These are phyloP conservation scores for Tulasnella sp. DNA, from an alignment of 768 basidiomycete species.

Conservation along the genomic window DNA sequence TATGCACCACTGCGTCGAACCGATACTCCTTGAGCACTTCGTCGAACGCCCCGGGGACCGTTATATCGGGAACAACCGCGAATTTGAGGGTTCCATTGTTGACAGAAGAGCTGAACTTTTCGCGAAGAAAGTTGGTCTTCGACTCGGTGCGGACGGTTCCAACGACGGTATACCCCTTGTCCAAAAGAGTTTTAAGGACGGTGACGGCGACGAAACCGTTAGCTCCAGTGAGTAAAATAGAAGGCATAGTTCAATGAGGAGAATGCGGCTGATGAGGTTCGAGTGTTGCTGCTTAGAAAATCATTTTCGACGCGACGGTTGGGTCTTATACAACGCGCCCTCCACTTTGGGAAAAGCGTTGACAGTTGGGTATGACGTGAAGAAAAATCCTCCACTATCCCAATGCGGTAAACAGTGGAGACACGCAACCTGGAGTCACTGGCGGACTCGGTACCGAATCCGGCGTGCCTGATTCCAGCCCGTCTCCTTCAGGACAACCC, in stretches of 20 bases:
- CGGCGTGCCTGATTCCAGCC: too few species aligned
- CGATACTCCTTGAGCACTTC: neutral
- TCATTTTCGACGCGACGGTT: neutral
- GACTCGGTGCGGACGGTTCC: constrained; percentile 14
- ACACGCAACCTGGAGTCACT: too few species aligned
- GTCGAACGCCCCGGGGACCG: constrained; percentile 18
- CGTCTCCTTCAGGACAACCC: neutral
- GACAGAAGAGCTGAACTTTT: neutral
- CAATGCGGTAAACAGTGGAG: too few species aligned
- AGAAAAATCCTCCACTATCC: too few species aligned
- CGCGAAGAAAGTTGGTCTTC: constrained; percentile 8
- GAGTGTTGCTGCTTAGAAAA: neutral
- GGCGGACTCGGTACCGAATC: too few species aligned
- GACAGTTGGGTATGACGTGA: too few species aligned
- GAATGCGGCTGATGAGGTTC: neutral
- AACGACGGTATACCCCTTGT: constrained; percentile 25
- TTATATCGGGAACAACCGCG: constrained; percentile 26
- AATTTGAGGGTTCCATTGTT: neutral
- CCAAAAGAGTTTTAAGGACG: constrained; percentile 22
- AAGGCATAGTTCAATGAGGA: neutral
- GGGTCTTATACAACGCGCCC: too few species aligned
- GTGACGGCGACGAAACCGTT: constrained; percentile 28
- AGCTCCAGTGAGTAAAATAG: constrained; percentile 30
- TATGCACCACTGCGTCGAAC: constrained; percentile 28
- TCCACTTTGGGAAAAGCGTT: too few species aligned